phyloP scores from a whole-genome alignment of 805 yeast genomes.

The Maudiozyma barnettii region DNA sequence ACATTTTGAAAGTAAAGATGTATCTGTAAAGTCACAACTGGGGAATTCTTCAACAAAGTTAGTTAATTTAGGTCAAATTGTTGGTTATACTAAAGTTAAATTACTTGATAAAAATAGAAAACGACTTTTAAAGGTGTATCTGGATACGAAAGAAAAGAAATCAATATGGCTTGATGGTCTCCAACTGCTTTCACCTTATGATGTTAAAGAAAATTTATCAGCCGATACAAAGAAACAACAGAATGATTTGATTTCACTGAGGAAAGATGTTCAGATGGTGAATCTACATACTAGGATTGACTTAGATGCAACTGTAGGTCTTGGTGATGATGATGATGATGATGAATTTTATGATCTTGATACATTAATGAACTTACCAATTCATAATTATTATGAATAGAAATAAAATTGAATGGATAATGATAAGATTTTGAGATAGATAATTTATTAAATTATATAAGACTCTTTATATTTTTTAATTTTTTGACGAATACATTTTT shows the following conservation, averaged over 20 bases:
- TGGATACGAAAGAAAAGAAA: constrained; percentile 60
- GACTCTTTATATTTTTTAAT: too few species aligned
- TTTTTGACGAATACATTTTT: too few species aligned
- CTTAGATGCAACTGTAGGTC: neutral
- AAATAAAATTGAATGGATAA: neutral
- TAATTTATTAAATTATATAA: too few species aligned
- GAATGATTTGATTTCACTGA: constrained; percentile 34
- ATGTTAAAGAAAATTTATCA: constrained; percentile 28
- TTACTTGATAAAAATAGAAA: constrained; percentile 36
- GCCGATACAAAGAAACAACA: constrained; percentile 38
- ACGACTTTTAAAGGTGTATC: constrained; percentile 47
- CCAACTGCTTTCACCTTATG: constrained; percentile 36
- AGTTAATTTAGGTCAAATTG: constrained; percentile 50
- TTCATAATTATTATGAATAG: constrained; percentile 23
- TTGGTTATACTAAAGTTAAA: constrained; percentile 46
- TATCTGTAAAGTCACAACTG: constrained; percentile 23
- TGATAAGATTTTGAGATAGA: too few species aligned
- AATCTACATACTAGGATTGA: constrained; percentile 29
- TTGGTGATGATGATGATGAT: constrained; percentile 10
- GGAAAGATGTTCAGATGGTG: constrained; percentile 42
- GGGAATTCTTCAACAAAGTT: constrained; percentile 29
- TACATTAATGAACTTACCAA: constrained; percentile 22
- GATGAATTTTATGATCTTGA: constrained; percentile 18
- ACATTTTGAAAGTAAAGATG: constrained; percentile 41
- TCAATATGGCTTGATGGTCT: constrained; percentile 76